phyloP scores from a whole-genome alignment of 2,329 filamentous ascomycete genomes.

The Clathrospora elynae region DNA sequence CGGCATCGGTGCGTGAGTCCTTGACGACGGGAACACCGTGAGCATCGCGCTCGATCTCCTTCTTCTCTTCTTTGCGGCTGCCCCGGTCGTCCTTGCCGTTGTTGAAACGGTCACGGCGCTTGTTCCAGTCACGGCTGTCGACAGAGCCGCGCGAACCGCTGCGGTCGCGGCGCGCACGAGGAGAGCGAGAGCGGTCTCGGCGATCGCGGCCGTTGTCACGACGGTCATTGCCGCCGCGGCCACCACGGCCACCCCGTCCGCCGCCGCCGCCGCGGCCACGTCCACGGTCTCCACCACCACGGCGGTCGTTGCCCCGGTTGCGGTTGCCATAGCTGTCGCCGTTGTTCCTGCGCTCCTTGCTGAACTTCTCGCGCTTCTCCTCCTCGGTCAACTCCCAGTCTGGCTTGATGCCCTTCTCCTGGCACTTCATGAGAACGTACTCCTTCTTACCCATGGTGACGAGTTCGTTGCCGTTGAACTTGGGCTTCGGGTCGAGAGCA shows the following conservation, averaged over 20 bases:
- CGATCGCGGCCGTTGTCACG: conserved; percentile 30
- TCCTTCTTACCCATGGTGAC: conserved; percentile 85
- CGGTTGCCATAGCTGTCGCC: conserved; percentile 40
- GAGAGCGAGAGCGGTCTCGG: conserved; percentile 27
- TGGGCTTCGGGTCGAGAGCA: conserved; percentile 76
- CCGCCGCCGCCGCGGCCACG: conserved; percentile 35
- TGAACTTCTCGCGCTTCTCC: conserved; percentile 18
- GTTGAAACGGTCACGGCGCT: conserved; percentile 44
- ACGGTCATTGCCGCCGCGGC: conserved; percentile 27
- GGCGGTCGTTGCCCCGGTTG: conserved; percentile 33
- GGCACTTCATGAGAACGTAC: conserved; percentile 66
- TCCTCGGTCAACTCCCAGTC: conserved; percentile 47
- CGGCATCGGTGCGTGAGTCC: conserved; percentile 25
- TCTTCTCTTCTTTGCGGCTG: conserved; percentile 29
- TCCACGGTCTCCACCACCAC: conserved; percentile 40
- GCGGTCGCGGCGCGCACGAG: conserved; percentile 33
- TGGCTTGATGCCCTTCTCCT: conserved; percentile 53
- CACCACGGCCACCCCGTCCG: conserved; percentile 22
- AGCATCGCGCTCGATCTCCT: conserved; percentile 31
- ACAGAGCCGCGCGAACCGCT: conserved; percentile 24
- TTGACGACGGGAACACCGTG: conserved; percentile 37
- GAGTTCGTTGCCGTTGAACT: conserved; percentile 80
- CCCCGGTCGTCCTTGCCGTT: conserved; percentile 34
- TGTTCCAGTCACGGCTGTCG: conserved; percentile 36
- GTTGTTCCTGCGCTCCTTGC: conserved; percentile 24